Evolutionary conservation across 257 asterid species (phyloP).

Genomic region (Solanum ossicruentum): DNA sequence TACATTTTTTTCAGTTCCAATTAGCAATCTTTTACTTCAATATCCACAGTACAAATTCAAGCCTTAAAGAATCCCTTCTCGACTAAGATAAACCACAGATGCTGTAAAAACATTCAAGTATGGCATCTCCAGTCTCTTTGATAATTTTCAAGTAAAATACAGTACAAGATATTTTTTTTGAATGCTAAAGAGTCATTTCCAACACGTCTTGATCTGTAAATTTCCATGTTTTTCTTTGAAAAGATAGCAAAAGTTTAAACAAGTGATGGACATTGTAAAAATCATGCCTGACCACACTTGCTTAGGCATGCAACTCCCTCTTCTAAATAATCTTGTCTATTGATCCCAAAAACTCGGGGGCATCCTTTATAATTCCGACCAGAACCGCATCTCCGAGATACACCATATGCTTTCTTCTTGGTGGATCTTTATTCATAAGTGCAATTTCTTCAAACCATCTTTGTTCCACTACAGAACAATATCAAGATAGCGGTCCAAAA

Average conservation of each 20-base stretch:
- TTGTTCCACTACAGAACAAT: conserved; percentile 88
- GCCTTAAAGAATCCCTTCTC: not conserved
- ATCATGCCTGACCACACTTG: conserved; percentile 84
- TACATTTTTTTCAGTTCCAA: not conserved
- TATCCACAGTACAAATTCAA: not conserved
- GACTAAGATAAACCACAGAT: not conserved
- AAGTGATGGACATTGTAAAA: not conserved
- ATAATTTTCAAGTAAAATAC: not conserved
- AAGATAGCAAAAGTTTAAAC: not conserved
- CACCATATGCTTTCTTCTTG: conserved; percentile 98
- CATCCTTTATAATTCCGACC: conserved; percentile 99
- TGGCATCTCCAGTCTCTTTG: not conserved
- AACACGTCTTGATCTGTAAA: not conserved
- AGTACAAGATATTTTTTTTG: not conserved
- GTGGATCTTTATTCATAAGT: conserved; percentile 92
- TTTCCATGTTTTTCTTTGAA: not conserved
- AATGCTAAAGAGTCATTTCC: not conserved
- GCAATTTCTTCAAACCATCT: conserved; percentile 94
- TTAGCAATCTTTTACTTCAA: not conserved
- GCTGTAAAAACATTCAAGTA: not conserved
- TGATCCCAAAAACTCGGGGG: conserved; percentile 94
- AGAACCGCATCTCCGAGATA: conserved; percentile 98
- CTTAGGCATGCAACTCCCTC: conserved; percentile 88
- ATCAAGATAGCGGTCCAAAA: conserved; percentile 87
- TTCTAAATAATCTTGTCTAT: conserved; percentile 90